phyloP scores from a whole-genome alignment of 1,139 yeast genomes.

The Hansenula lynferdii region DNA sequence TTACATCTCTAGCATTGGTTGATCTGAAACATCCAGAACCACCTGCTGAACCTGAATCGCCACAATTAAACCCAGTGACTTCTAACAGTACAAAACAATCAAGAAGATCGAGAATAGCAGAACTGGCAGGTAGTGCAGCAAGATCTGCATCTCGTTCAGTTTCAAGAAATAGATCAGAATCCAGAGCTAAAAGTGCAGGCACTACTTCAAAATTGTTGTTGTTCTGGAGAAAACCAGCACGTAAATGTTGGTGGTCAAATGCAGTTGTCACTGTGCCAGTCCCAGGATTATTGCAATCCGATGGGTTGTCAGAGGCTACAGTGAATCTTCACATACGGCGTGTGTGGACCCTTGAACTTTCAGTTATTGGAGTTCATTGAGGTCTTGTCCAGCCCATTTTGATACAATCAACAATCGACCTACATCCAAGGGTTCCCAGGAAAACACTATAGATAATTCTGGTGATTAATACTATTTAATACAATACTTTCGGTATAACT shows the following conservation, averaged over 20 bases:
- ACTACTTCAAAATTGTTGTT: constrained; percentile 72
- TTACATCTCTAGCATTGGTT: constrained; percentile 80
- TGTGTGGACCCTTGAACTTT: constrained; percentile 37
- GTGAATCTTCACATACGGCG: constrained; percentile 35
- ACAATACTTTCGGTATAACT: too few species aligned
- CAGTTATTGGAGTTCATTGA: constrained; percentile 35
- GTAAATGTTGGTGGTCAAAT: constrained; percentile 99
- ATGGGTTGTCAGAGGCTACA: constrained; percentile 15
- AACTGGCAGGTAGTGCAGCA: constrained; percentile 37
- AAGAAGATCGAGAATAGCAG: constrained; percentile 44
- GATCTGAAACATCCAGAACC: constrained; percentile 42
- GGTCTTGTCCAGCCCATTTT: too few species aligned
- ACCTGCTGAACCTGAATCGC: constrained; percentile 34
- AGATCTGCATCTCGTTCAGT: constrained; percentile 43
- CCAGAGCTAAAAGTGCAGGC: constrained; percentile 35
- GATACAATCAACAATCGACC: too few species aligned
- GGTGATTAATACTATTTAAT: too few species aligned
- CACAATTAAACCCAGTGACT: constrained; percentile 41
- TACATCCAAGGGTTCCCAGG: too few species aligned
- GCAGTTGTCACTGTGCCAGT: constrained; percentile 52
- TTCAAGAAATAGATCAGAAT: constrained; percentile 43
- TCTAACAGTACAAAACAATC: constrained; percentile 27
- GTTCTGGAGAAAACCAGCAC: constrained; percentile 97
- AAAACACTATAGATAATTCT: too few species aligned
- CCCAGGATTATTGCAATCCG: constrained; percentile 27